A percentile compares a stretch with the other conserved stretches of the same genome.
phyloP scores from a whole-genome alignment of 495 filamentous ascomycete species.

The Pseudomonodictys pantanalensis region DNA sequence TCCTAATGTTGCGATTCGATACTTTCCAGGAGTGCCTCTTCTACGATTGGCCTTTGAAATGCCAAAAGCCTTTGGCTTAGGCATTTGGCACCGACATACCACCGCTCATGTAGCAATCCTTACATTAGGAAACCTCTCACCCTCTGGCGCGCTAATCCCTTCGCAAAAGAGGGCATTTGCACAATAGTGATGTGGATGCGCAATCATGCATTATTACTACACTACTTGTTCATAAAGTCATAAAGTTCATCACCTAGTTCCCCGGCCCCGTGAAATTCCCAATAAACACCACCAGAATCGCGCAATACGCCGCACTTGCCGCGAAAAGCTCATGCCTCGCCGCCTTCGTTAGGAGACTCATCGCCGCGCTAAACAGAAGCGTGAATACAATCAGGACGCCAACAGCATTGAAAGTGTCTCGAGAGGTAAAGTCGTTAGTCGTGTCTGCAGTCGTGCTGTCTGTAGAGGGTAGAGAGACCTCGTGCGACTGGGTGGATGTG shows the following conservation, averaged over 20 bases:
- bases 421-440: conserved; percentile 3
- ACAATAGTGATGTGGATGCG: neutral
- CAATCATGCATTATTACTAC: neutral
- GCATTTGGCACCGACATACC: too few relatives aligned
- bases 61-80: too few relatives aligned
- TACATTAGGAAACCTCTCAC: too few relatives aligned
- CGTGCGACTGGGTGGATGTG: neutral
- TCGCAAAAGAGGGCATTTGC: too few relatives aligned
- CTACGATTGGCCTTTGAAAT: too few relatives aligned
- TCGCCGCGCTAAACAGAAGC: conserved; percentile 39
- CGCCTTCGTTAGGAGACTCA: conserved; percentile 43
- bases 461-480: neutral
- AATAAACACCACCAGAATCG: conserved; percentile 38
- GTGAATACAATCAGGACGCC: conserved; percentile 32
- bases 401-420: conserved; percentile 22
- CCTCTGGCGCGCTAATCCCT: too few relatives aligned
- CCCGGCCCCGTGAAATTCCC: conserved; percentile 34
- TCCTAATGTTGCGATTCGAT: too few relatives aligned
- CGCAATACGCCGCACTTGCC: conserved; percentile 44
- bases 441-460: neutral
- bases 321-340: conserved; percentile 48
- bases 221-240: neutral
- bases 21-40: too few relatives aligned
- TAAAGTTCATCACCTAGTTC: conserved; percentile 10
- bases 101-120: too few relatives aligned